phyloP scores from a whole-genome alignment of 164 flowering plant species.

The Chloranthus sessilifolius region DNA sequence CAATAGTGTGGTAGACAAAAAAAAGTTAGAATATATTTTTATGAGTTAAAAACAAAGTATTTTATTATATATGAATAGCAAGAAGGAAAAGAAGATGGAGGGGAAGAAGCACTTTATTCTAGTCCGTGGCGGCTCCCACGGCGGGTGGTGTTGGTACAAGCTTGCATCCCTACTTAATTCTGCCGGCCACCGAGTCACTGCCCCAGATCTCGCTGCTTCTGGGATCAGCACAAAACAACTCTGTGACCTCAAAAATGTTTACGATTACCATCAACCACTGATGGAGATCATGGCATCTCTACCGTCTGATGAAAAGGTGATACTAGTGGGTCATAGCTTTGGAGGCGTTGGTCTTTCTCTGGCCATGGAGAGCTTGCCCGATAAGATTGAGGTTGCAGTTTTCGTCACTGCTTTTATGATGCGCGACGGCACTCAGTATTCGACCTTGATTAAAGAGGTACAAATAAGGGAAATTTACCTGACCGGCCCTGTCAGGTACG shows the following conservation, averaged over 20 bases:
- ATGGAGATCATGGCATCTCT: constrained; percentile 26
- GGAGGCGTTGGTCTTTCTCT: constrained; percentile 27
- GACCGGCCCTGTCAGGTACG: no score
- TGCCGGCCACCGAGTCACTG: constrained; percentile 36
- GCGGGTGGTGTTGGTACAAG: constrained; percentile 65
- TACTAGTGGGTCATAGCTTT: constrained; percentile 38
- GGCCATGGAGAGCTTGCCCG: constrained; percentile 38
- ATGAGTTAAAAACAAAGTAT: no score
- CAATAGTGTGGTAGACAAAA: no score
- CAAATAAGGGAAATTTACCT: no score
- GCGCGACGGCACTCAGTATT: neutral
- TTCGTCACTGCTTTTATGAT: constrained; percentile 34
- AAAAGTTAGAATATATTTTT: no score
- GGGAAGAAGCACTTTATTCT: constrained; percentile 39
- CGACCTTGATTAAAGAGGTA: neutral
- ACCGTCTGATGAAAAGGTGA: constrained; percentile 22
- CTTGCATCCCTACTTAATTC: constrained; percentile 29
- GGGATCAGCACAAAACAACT: constrained; percentile 22
- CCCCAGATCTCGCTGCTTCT: constrained; percentile 33
- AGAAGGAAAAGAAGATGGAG: neutral
- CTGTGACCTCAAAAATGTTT: constrained; percentile 10
- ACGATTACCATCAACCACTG: constrained; percentile 33
- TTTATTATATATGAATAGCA: no score
- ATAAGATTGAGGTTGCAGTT: constrained; percentile 28
- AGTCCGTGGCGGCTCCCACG: constrained; percentile 52